A percentile compares a stretch with the other conserved stretches of the same genome.
phyloP scores from a whole-genome alignment of 164 flowering plant genomes.

The Magnolia sinica region DNA sequence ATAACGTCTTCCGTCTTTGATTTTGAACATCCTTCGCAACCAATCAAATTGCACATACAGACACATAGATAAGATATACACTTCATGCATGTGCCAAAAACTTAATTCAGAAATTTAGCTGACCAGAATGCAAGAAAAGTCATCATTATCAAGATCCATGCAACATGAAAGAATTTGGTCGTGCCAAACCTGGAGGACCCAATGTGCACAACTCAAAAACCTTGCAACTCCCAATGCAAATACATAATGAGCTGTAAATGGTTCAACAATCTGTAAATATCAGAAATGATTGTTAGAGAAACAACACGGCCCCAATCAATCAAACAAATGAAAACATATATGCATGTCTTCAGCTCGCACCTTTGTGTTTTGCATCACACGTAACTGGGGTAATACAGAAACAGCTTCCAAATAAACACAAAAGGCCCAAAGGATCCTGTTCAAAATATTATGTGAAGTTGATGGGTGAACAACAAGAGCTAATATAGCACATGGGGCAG shows the following conservation, averaged over 20 bases:
- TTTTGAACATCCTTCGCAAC: too few relatives aligned
- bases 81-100: too few relatives aligned
- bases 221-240: conserved; percentile 51
- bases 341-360: conserved; percentile 12
- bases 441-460: conserved; percentile 42
- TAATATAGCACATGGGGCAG: conserved; percentile 43
- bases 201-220: conserved; percentile 50
- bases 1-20: too few relatives aligned
- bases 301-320: neutral
- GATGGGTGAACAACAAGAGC: conserved; percentile 46
- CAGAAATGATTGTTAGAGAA: neutral
- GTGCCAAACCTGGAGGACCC: conserved; percentile 48
- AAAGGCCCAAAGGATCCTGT: conserved; percentile 54
- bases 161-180: neutral
- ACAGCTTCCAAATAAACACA: conserved; percentile 65
- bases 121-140: neutral
- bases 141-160: neutral
- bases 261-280: conserved; percentile 35
- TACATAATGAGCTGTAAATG: conserved; percentile 50
- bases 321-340: neutral
- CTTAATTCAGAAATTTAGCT: too few relatives aligned
- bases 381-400: conserved; percentile 53
- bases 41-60: too few relatives aligned
- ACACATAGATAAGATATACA: too few relatives aligned
- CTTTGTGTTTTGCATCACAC: conserved; percentile 62